Evolutionary conservation across 306 rosid genomes (phyloP).

Genomic region (Adenanthera pavonina): DNA sequence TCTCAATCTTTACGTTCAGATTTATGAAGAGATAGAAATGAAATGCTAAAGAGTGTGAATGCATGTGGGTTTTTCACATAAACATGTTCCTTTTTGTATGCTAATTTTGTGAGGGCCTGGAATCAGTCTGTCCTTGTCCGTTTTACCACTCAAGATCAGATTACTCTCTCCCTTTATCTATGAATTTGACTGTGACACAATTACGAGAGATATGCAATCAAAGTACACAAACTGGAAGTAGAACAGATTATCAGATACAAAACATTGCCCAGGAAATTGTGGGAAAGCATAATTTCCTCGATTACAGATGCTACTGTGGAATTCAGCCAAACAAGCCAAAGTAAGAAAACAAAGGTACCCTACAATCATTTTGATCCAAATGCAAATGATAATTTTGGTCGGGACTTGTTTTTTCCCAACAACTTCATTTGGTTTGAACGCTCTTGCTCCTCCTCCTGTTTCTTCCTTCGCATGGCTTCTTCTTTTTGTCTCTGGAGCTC

Average conservation of each 20-base stretch:
- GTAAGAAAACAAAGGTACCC: slow-evolving; percentile 8
- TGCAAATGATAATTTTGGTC: slow-evolving; percentile 96
- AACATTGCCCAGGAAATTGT: slow-evolving; percentile 16
- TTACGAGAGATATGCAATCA: neutral
- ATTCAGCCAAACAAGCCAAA: slow-evolving; percentile 23
- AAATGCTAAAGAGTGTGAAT: too few species aligned
- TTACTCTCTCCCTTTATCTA: neutral
- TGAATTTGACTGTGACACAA: neutral
- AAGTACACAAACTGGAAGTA: slow-evolving; percentile 21
- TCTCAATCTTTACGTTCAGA: too few species aligned
- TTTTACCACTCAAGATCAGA: too few species aligned
- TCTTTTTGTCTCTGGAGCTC: slow-evolving; percentile 97
- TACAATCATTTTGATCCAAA: slow-evolving; percentile 77
- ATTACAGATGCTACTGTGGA: slow-evolving; percentile 41
- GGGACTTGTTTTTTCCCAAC: slow-evolving; percentile 92
- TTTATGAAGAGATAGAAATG: too few species aligned
- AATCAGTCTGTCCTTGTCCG: too few species aligned
- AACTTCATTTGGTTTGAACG: slow-evolving; percentile 83
- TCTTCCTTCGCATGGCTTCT: slow-evolving; percentile 86
- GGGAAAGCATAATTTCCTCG: slow-evolving; percentile 35
- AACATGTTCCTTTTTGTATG: neutral
- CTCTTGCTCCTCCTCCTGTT: slow-evolving; percentile 89
- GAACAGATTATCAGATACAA: neutral
- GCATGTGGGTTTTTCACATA: too few species aligned
- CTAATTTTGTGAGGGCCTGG: neutral